phyloP scores from a whole-genome alignment of 768 basidiomycete species.

The Termitomyces sp. region DNA sequence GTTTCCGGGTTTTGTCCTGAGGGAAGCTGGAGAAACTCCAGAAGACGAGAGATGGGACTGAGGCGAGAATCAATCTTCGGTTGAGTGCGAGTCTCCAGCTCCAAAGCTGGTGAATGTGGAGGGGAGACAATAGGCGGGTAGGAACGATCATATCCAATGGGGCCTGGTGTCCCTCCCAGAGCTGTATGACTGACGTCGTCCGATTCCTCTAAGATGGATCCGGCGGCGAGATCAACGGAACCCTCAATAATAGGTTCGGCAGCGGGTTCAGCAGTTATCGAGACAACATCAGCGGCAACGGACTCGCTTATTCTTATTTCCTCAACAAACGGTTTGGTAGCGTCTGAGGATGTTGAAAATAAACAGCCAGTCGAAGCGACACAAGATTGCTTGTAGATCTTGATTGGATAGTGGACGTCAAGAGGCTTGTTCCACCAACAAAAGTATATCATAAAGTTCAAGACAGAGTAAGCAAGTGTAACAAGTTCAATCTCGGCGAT shows the following conservation, averaged over 20 bases:
- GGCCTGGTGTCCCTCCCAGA: not conserved
- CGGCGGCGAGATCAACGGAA: not conserved
- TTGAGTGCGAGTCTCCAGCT: not conserved
- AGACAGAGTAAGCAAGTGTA: conserved; percentile 24
- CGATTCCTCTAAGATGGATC: not conserved
- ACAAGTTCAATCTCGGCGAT: conserved; percentile 29
- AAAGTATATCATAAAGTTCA: conserved; percentile 27
- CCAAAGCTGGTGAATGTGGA: not conserved
- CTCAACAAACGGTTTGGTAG: not conserved
- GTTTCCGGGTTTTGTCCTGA: too few relatives aligned
- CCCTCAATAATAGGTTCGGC: not conserved
- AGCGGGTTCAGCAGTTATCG: not conserved
- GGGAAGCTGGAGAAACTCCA: not conserved
- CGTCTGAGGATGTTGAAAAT: not conserved
- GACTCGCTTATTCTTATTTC: not conserved
- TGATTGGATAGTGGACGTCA: conserved; percentile 12
- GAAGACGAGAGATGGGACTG: not conserved
- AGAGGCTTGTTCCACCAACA: conserved; percentile 36
- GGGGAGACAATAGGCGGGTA: not conserved
- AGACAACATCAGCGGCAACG: not conserved
- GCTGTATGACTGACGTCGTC: not conserved
- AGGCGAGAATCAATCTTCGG: not conserved
- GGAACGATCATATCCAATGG: not conserved
- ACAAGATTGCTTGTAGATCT: too few relatives aligned
- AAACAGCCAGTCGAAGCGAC: too few relatives aligned